Base-by-base conservation (phyloP, 2,329 filamentous ascomycete species). In the Catunica adiposa region DNA sequence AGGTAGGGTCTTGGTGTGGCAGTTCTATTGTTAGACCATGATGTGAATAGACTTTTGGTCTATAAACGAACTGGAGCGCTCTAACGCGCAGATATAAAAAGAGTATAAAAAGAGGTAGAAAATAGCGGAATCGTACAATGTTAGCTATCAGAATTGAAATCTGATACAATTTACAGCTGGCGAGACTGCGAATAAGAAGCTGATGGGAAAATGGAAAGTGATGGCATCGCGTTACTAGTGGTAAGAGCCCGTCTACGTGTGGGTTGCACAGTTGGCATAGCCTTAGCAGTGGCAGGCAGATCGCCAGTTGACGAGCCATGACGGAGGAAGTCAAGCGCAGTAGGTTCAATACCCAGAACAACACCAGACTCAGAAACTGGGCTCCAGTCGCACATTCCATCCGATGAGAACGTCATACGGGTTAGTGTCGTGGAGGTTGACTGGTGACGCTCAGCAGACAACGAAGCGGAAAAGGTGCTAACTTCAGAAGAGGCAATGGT, bases 381-480 rank as follows among this genome's bases (percentile, higher is more conserved):
- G 44, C 34, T 61, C 62, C 51, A 57, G 37, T 25, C 50, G 40
- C 15, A 63, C 38, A 66, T 58, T 26, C 62, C 63, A 34, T 70
- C 69, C 3, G 74, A 72, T 3, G 76, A 79, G 57, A 75, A 68
- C 40, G 73, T 73, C 1, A 77, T 79, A 58, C 72, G 73, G 11
- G 71, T 73, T 1, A 77, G 78, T 58, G 73, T 73, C 8, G 71
- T 73, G 3, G 77, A 80, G 25, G 72, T 70, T 11, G 77, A 80
- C 51, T 72, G 69, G 50, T 58, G 56, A 64, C 79, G 76, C 25
- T 75, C 75, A 57, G 73, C 71, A 52, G 68, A 72, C 48, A 68
- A 72, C 17, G 72, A 75, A 26, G 70, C 68, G 1, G 74, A 75
- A 22, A 57, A 34, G 15, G 57, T 59, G 52, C 54, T 51, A 6